Conservation (phyloP, 768 basidiomycete species). For the Brasilioporus rufonigricans region DNA sequence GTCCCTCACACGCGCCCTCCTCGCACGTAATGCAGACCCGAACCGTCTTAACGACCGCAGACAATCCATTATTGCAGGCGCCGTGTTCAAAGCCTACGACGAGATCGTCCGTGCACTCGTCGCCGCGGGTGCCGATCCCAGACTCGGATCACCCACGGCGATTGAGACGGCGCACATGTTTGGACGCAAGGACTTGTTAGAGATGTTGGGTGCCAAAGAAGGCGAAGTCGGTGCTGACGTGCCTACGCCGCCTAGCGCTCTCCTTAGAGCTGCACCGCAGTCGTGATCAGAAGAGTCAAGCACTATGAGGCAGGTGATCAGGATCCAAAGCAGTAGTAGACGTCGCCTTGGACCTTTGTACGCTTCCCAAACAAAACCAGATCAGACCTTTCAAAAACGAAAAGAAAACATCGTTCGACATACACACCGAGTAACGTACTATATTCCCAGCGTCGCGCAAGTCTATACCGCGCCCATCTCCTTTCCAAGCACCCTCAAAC, state of each 20-base stretch:
- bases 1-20: slow-evolving; percentile 49
- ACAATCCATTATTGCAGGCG: slow-evolving; percentile 74
- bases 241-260: slow-evolving; percentile 25
- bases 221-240: slow-evolving; percentile 42
- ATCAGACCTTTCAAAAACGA: too few species aligned
- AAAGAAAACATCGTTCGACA: too few species aligned
- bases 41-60: slow-evolving; percentile 68
- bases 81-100: slow-evolving; percentile 70
- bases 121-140: slow-evolving; percentile 56
- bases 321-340: not conserved
- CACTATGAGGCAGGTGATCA: too few species aligned
- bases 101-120: slow-evolving; percentile 59
- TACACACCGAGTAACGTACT: too few species aligned
- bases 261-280: not conserved
- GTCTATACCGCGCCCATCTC: slow-evolving; percentile 61
- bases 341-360: not conserved
- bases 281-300: not conserved
- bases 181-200: slow-evolving; percentile 52
- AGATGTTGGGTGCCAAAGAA: slow-evolving; percentile 55
- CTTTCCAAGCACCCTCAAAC: slow-evolving; percentile 65
- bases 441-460: too few species aligned
- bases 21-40: slow-evolving; percentile 59
- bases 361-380: not conserved
- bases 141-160: slow-evolving; percentile 48
- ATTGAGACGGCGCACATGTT: slow-evolving; percentile 72